phyloP scores from a whole-genome alignment of 2,329 filamentous ascomycete species.

The Cordyceps cicadae region DNA sequence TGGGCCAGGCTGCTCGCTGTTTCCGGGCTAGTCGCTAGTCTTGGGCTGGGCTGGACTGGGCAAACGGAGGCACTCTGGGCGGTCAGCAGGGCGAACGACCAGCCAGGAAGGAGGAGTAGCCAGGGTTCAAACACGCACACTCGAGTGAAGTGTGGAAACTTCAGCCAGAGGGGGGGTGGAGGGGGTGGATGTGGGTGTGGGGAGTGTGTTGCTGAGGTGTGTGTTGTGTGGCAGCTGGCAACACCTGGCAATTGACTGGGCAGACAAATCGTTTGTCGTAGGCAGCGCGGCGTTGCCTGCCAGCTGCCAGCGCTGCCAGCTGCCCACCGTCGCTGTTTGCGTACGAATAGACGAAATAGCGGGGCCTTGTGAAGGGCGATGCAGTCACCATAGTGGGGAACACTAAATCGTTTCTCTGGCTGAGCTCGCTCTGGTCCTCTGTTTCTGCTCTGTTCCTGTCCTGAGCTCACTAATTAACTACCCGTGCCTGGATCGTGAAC shows the following conservation, averaged over 20 bases:
- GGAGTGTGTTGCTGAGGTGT: background rate
- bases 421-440: background rate
- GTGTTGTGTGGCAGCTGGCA: background rate
- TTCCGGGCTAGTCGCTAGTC: background rate
- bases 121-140: background rate
- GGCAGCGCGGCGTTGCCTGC: background rate
- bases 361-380: background rate
- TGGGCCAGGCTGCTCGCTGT: background rate
- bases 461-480: background rate
- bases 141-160: background rate
- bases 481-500: background rate
- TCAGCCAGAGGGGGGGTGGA: background rate
- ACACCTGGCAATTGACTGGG: background rate
- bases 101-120: background rate
- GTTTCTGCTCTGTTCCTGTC: background rate
- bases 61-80: background rate
- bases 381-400: background rate
- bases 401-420: background rate
- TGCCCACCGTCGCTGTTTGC: background rate
- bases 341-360: background rate
- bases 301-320: background rate
- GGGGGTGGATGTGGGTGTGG: background rate
- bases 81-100: constrained; percentile 2
- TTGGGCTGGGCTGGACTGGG: background rate
- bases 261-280: background rate